Conservation (phyloP, 129 eudicot species). For the Centrapalus pauciflorus region DNA sequence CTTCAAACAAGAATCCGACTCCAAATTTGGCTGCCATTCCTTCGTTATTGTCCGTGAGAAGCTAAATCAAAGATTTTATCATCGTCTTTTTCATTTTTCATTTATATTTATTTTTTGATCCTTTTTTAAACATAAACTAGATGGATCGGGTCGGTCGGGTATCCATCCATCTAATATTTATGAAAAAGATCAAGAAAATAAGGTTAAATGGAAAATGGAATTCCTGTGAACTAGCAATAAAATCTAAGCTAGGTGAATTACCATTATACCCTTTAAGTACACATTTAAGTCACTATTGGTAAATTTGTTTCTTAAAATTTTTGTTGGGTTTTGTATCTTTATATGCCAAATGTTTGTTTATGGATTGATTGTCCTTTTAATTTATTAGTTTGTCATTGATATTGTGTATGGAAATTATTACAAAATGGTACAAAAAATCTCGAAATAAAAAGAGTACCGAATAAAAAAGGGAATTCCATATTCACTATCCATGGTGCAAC, state of each 20-base stretch:
- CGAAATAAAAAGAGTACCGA: too few relatives aligned
- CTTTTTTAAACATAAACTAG: conserved; percentile 4
- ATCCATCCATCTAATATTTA: conserved; percentile 18
- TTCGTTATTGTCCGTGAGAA: conserved; percentile 68
- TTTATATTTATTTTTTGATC: conserved; percentile 2
- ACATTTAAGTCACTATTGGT: conserved; percentile 11
- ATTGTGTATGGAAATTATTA: not conserved
- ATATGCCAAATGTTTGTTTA: conserved; percentile 1
- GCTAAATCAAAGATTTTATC: conserved; percentile 25
- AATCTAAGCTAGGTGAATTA: conserved; percentile 8
- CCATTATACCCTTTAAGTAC: conserved; percentile 15
- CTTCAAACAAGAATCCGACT: conserved; percentile 32
- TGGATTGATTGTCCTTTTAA: conserved; percentile 9
- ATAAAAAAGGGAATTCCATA: too few relatives aligned
- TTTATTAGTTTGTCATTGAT: not conserved
- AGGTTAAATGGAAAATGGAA: conserved; percentile 15
- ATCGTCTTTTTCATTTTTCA: conserved; percentile 4
- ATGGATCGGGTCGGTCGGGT: not conserved
- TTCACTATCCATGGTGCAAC: too few relatives aligned
- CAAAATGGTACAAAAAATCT: too few relatives aligned
- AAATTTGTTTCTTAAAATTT: conserved; percentile 5
- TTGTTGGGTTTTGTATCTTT: not conserved
- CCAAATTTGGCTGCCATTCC: conserved; percentile 84
- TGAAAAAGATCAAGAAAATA: conserved; percentile 14
- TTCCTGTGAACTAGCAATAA: conserved; percentile 10